Base-by-base conservation (phyloP, 2,329 filamentous ascomycete genomes). In the Exophiala sp. region DNA sequence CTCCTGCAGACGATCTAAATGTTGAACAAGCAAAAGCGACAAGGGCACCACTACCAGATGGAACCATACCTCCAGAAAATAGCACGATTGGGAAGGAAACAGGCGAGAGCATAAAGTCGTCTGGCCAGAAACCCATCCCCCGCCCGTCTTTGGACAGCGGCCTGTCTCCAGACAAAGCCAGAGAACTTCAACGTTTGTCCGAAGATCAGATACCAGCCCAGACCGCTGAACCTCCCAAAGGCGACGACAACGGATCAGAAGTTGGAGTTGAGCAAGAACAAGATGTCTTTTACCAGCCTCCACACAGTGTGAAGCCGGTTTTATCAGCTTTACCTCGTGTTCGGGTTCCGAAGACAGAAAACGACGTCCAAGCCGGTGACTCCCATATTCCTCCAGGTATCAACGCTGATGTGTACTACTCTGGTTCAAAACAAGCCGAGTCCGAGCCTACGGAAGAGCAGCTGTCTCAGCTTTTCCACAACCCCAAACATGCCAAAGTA, bases 391-490 rank as follows among this genome's bases (percentile, higher is more conserved):
- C 66, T 27, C 67, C 71, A 50, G 65, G 68, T 3, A 66, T 81
- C 47, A 79, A 82, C 56, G 70, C 76, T 45, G 78, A 81, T 63
- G 73, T 77, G 1, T 81, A 72, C 62, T 76, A 77, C 56, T 62
- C 66, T 9, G 57, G 60, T 32, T 54, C 62, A 19, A 55, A 62
- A 35, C 52, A 57, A 43, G 48, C 50, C 16, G 57, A 68, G 3
- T 60, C 65, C 27, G 70, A 76, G n/a, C 52, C 76, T 13, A 73
- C 79, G 2, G 76, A 80, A 46, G 80, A 76, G 40, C 70, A 82
- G 60, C 75, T 83, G 60, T 74, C 75, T 3, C 75, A 80, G 56
- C 65, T 85, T 0, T 85, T 85, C 61, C 77, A 78, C 48, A 84
- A 77, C 47, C 76, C 75, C 2, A 73, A 72, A 47, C 76, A 55